phyloP scores from a whole-genome alignment of 1,284 basidiomycete genomes.

The Singerocomus rubriflavus region DNA sequence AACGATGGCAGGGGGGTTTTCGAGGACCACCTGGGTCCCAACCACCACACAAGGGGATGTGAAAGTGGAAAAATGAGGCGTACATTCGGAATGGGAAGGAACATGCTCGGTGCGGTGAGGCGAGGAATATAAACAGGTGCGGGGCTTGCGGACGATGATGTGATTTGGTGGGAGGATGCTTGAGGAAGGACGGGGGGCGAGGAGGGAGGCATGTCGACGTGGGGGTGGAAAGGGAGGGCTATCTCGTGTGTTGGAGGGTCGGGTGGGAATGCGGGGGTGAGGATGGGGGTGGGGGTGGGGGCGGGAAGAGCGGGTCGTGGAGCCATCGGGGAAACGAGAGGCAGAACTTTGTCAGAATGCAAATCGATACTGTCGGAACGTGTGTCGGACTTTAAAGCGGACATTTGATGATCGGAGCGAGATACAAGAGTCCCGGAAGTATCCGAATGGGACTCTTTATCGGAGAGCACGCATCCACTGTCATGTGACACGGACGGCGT shows the following conservation, averaged over 20 bases:
- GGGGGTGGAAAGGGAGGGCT: slow-evolving; percentile 30
- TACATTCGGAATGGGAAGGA: slow-evolving; percentile 81
- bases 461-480: no score
- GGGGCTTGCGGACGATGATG: slow-evolving; percentile 24
- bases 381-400: slow-evolving; percentile 17
- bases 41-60: slow-evolving; percentile 55
- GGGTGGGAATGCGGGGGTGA: neutral
- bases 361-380: neutral
- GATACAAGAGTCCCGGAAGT: slow-evolving; percentile 25
- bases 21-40: slow-evolving; percentile 39
- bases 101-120: slow-evolving; percentile 68
- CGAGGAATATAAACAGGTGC: slow-evolving; percentile 48
- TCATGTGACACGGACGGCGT: neutral
- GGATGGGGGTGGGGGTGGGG: no score
- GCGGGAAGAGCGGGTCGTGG: no score
- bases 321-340: slow-evolving; percentile 11
- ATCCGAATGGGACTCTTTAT: slow-evolving; percentile 17
- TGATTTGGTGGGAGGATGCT: slow-evolving; percentile 35
- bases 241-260: slow-evolving; percentile 33
- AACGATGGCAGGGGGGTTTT: slow-evolving; percentile 34
- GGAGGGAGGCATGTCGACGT: slow-evolving; percentile 34
- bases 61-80: slow-evolving; percentile 41
- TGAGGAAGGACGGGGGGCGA: slow-evolving; percentile 20
- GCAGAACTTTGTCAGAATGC: slow-evolving; percentile 5
- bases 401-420: neutral